A percentile compares a stretch with the other conserved stretches of the same genome.
Evolutionary conservation across 2,329 filamentous ascomycete genomes (phyloP).

Genomic region (Massarina eburnea): DNA sequence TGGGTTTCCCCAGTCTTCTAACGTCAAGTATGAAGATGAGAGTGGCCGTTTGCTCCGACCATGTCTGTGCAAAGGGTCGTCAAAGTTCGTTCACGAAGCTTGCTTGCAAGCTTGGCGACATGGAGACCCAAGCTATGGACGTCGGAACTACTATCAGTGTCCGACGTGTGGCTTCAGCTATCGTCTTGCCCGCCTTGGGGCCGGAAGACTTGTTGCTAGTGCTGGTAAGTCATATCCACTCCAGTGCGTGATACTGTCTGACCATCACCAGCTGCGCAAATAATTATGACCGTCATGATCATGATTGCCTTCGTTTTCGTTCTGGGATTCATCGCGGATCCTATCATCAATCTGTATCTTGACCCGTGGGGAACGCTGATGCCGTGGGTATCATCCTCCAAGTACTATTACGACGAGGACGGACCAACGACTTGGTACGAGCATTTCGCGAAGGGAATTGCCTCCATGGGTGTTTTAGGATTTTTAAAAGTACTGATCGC

Average conservation of each 20-base stretch:
- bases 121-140: conserved; percentile 64
- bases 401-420: conserved; percentile 37
- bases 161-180: conserved; percentile 87
- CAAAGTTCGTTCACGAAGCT: conserved; percentile 90
- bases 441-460: conserved; percentile 86
- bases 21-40: conserved; percentile 71
- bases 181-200: conserved; percentile 73
- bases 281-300: conserved; percentile 70
- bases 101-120: conserved; percentile 84
- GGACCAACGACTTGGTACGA: conserved; percentile 66
- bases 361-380: conserved; percentile 62
- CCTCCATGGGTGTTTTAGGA: conserved; percentile 85
- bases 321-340: conserved; percentile 89
- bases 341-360: conserved; percentile 84
- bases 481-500: conserved; percentile 78
- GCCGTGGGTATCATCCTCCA: conserved; percentile 28
- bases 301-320: conserved; percentile 74
- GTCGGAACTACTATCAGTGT: conserved; percentile 80
- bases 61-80: conserved; percentile 90
- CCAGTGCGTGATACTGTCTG: conserved; percentile 13
- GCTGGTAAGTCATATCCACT: conserved; percentile 35
- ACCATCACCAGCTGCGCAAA: conserved; percentile 56
- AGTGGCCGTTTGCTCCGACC: conserved; percentile 80
- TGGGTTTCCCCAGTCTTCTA: conserved; percentile 59
- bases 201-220: conserved; percentile 64